Conservation (phyloP, 768 basidiomycete genomes). For the Xanthoconium purpureum region DNA sequence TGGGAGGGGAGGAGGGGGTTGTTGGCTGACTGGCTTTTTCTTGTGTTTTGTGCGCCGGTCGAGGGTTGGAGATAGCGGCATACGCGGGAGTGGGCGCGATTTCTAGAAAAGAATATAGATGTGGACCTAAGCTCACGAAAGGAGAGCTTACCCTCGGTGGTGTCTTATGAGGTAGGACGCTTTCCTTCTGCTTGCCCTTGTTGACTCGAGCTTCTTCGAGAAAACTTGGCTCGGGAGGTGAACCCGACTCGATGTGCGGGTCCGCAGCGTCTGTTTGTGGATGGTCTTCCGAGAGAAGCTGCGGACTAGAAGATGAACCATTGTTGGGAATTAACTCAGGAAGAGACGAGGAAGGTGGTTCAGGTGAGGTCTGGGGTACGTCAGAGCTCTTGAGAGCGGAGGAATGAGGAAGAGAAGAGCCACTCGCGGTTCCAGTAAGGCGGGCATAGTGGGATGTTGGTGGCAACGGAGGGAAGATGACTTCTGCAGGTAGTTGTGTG, state of each 20-base stretch:
- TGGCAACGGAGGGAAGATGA: constrained; percentile 74
- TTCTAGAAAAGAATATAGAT: constrained; percentile 28
- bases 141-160: constrained; percentile 26
- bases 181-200: constrained; percentile 21
- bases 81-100: constrained; percentile 37
- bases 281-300: constrained; percentile 33
- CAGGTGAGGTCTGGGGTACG: constrained; percentile 27
- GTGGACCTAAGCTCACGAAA: not conserved
- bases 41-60: constrained; percentile 31
- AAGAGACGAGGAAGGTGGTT: constrained; percentile 40
- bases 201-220: constrained; percentile 6
- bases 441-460: constrained; percentile 43
- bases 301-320: constrained; percentile 69
- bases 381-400: constrained; percentile 23
- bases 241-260: constrained; percentile 14
- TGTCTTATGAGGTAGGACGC: constrained; percentile 18
- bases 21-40: constrained; percentile 19
- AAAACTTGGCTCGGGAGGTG: constrained; percentile 13
- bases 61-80: constrained; percentile 47
- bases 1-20: constrained; percentile 18
- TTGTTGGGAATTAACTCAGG: constrained; percentile 64
- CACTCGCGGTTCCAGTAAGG: constrained; percentile 8
- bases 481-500: constrained; percentile 53
- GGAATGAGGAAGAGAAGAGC: constrained; percentile 22
- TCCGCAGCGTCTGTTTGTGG: constrained; percentile 16